Percentiles rank a stretch among this genome's conserved stretches.
These are phyloP conservation scores for Fusarium avenaceum DNA, from an alignment of 2,329 filamentous ascomycete species.

Conservation along the genomic window DNA sequence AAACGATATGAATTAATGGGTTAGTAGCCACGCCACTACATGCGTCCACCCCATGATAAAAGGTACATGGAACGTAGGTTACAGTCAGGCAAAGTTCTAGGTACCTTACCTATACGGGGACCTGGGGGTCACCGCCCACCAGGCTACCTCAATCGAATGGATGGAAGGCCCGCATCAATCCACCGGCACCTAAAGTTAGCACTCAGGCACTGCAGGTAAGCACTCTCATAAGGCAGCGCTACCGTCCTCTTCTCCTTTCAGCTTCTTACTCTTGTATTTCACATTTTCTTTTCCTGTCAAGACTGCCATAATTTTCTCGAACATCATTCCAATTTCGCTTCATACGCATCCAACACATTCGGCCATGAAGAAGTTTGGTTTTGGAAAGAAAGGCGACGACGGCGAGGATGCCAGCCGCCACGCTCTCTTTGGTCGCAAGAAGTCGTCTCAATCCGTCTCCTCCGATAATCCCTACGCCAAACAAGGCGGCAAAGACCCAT, in stretches of 20 bases:
- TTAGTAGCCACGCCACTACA: constrained; percentile 24
- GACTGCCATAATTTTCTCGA: constrained; percentile 3
- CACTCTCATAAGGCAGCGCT: constrained; percentile 41
- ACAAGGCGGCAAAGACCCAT: constrained; percentile 66
- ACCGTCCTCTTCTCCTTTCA: constrained; percentile 39
- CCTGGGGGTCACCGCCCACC: constrained; percentile 38
- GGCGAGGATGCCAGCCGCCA: constrained; percentile 63
- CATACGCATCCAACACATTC: constrained; percentile 4
- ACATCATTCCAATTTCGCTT: constrained; percentile 3
- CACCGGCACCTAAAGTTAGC: constrained; percentile 22
- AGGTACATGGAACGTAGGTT: neutral
- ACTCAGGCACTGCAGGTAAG: constrained; percentile 3
- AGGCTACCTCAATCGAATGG: constrained; percentile 27
- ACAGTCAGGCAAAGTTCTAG: constrained; percentile 3
- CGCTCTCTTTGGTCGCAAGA: constrained; percentile 69
- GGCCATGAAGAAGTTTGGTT: constrained; percentile 72
- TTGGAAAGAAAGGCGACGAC: constrained; percentile 68
- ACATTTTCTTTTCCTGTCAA: neutral
- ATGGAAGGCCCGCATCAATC: constrained; percentile 13
- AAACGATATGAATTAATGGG: constrained; percentile 39
- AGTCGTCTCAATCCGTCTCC: constrained; percentile 60
- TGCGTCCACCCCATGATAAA: constrained; percentile 14
- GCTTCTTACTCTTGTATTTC: constrained; percentile 9
- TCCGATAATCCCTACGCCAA: constrained; percentile 71
- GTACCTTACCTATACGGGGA: neutral